A percentile compares a stretch with the other conserved stretches of the same genome.
phyloP scores from a whole-genome alignment of 306 rosid species.

The Gastrolobium villosum region DNA sequence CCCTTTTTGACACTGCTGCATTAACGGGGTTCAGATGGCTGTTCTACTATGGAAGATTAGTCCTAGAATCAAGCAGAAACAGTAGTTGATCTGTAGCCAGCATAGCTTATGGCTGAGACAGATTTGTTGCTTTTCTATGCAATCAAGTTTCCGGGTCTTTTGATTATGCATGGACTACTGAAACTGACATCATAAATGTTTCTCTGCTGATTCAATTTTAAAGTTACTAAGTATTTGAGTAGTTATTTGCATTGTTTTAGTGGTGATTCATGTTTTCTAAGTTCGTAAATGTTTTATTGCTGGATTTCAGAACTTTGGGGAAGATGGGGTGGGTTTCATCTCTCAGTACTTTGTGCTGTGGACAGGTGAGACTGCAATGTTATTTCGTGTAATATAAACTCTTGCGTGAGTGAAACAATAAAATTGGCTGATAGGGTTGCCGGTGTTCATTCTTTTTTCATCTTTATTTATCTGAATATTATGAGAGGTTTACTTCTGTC shows the following conservation, averaged over 20 bases:
- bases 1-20: slow-evolving; percentile 55
- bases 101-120: slow-evolving; percentile 51
- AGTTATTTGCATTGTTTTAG: slow-evolving; percentile 38
- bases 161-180: slow-evolving; percentile 39
- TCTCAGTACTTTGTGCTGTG: slow-evolving; percentile 61
- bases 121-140: slow-evolving; percentile 48
- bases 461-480: slow-evolving; percentile 16
- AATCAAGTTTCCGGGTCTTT: slow-evolving; percentile 27
- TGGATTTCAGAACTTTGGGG: slow-evolving; percentile 71
- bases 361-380: slow-evolving; percentile 64
- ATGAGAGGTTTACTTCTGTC: slow-evolving; percentile 45
- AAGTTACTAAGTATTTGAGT: slow-evolving; percentile 38
- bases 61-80: slow-evolving; percentile 41
- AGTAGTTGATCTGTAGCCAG: slow-evolving; percentile 52
- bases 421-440: slow-evolving; percentile 43
- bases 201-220: slow-evolving; percentile 33
- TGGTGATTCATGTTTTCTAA: slow-evolving; percentile 46
- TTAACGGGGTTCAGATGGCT: slow-evolving; percentile 48
- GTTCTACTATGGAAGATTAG: slow-evolving; percentile 51
- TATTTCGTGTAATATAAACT: slow-evolving; percentile 52
- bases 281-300: slow-evolving; percentile 51
- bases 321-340: slow-evolving; percentile 63
- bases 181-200: slow-evolving; percentile 37
- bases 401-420: slow-evolving; percentile 48
- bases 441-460: slow-evolving; percentile 16